Base-by-base conservation (phyloP, 1,284 basidiomycete species). In the Melampsora americana region DNA sequence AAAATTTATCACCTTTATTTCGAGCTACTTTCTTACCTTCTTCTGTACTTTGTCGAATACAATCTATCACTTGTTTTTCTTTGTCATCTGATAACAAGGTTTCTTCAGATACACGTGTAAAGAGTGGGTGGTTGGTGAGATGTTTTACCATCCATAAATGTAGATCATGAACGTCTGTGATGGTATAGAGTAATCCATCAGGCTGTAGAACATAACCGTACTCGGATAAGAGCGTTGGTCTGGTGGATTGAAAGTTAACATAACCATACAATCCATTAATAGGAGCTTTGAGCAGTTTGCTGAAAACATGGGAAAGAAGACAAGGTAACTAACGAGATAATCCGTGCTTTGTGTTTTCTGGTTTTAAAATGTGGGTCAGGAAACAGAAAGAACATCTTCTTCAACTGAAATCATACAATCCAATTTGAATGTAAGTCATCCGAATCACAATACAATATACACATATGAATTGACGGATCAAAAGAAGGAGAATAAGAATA, bases 301-400 rank as follows among this genome's bases (percentile, higher is more conserved):
- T 16, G 18, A 53, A 20, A 7, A 28, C n/a, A 56, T 56, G 1
- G 53, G 11, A 4, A 56, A 1, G 12, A 23, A 50, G 46, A 12
- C 26, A 46, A 32, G 79, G 26, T 9, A n/a, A 80, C 84, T 77
- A 68, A 85, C 84, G 94, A 96, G 81, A 97, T 94, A 82, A 98
- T 98, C 79, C 86, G 90, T 85, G 83, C 95, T 85, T 99, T 99
- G 86, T 98, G 95, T 83, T 99, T 99, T 80, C 95, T 89, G 23
- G 88, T 87, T 84, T 99, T 99, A 87, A 99, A 99, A 84, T 99
- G 96, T 0, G 96, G 96, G 84, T 99, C 96, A 44, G 96, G 96
- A 84, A 98, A 99, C 78, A 99, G 88, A 86, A 99, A 98, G 85
- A 99, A 99, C 78, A 99, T 87, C 78, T 96, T 91, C 44, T 90